These are phyloP conservation scores for Rhizomucor miehei DNA, from an alignment of 371 early-diverging fungal species.

Conservation along the genomic window DNA sequence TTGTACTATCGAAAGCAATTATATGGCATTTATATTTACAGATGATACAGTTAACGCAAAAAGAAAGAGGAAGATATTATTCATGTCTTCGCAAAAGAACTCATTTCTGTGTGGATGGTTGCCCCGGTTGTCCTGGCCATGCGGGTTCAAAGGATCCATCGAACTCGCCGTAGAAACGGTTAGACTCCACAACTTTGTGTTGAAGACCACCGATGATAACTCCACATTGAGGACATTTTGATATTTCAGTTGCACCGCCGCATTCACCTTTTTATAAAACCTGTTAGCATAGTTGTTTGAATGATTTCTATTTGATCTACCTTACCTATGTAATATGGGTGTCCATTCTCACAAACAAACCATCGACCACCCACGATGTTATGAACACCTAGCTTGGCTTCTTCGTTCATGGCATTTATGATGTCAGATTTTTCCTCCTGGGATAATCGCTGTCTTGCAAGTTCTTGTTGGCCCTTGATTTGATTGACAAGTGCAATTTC, in stretches of 20 bases:
- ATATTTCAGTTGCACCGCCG: slow-evolving; percentile 48
- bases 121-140: slow-evolving; percentile 36
- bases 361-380: slow-evolving; percentile 50
- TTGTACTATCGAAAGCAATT: too few relatives aligned
- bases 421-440: slow-evolving; percentile 29
- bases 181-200: slow-evolving; percentile 38
- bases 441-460: slow-evolving; percentile 23
- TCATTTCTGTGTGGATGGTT: neutral
- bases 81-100: too few relatives aligned
- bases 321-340: slow-evolving; percentile 48
- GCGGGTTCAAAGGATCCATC: slow-evolving; percentile 45
- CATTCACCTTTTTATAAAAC: slow-evolving; percentile 37
- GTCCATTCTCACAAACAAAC: slow-evolving; percentile 50
- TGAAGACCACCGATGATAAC: slow-evolving; percentile 41
- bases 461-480: slow-evolving; percentile 35
- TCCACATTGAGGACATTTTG: slow-evolving; percentile 45
- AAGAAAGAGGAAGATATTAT: too few relatives aligned
- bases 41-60: too few relatives aligned
- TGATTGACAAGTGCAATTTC: slow-evolving; percentile 40
- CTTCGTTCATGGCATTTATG: slow-evolving; percentile 46
- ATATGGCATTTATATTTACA: too few relatives aligned
- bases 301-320: too few relatives aligned
- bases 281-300: too few relatives aligned
- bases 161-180: slow-evolving; percentile 55
- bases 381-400: slow-evolving; percentile 22